Base-by-base conservation (phyloP, 768 basidiomycete genomes). In the Tricholoma matsutake region DNA sequence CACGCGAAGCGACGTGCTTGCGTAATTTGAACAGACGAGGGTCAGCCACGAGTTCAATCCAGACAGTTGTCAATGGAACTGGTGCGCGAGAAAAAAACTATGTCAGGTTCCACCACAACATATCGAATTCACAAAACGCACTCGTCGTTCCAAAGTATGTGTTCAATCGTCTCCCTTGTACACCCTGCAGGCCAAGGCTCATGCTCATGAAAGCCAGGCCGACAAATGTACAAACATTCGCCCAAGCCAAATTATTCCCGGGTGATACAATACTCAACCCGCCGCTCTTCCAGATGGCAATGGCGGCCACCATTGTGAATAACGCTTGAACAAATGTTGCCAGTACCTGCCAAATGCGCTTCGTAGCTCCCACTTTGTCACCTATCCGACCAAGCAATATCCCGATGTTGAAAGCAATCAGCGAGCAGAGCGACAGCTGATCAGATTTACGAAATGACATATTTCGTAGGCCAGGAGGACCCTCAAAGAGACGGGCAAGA, bases 41-140 rank as follows among this genome's bases (percentile, higher is more conserved):
- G 71, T 93, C 91, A 56, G 87, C 86, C 81, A 91, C 81, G 52
- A 95, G 83, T 67, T 95, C 92, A 64, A 92, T 91, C 92, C 92
- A 95, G 60, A 93, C 83, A 14, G 90, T 91, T 14, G 93, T 95
- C 10, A 94, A 78, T 37, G 94, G 91, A 63, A 92, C 90, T 86
- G 69, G 43, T 22, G 28, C 51, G 22, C 28, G n/a, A 37, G 43
- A 43, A 43, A 45, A 20, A 22, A 45, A 31, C 9, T 31, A 43
- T 39, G 18, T n/a, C 16, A 32, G 31, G 13, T 8, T 51, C 37
- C 1, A 56, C 14, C 64, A 34, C 4, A 13, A n/a, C 16, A 35
- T 32, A 25, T 13, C 52, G 16, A 57, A 31, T 18, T 9, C 61
- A 16, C 62, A 43, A 16, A 29, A 81, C 84, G 68, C 51, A 89